phyloP scores from a whole-genome alignment of 106 monocot species.

The Dendrobium officinale region DNA sequence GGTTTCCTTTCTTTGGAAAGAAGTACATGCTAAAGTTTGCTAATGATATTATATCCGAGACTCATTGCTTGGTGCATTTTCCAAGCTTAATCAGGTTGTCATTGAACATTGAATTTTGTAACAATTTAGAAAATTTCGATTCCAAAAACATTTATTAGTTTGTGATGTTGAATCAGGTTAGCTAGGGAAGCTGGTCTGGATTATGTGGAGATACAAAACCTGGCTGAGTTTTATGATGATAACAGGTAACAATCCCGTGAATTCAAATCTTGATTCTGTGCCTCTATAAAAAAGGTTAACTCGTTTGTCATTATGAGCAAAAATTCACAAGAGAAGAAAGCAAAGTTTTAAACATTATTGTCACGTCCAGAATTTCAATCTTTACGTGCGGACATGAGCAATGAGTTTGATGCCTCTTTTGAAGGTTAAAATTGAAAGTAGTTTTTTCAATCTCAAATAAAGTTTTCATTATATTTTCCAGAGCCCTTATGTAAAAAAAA shows the following conservation, averaged over 20 bases:
- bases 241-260: conserved; percentile 48
- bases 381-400: not conserved
- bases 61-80: conserved; percentile 88
- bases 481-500: not conserved
- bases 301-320: not conserved
- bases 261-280: not conserved
- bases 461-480: not conserved
- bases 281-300: not conserved
- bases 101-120: not conserved
- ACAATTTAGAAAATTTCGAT: not conserved
- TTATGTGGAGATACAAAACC: conserved; percentile 90
- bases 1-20: conserved; percentile 98
- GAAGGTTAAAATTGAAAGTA: not conserved
- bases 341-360: not conserved
- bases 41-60: conserved; percentile 58
- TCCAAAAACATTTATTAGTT: not conserved
- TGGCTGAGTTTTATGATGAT: conserved; percentile 98
- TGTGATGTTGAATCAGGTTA: conserved; percentile 38
- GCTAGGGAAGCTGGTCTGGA: conserved; percentile 94
- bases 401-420: not conserved
- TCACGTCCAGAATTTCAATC: not conserved
- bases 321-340: conserved; percentile 1
- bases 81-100: conserved; percentile 83
- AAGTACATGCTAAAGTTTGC: conserved; percentile 84
- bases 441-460: not conserved